A percentile compares a stretch with the other conserved stretches of the same genome.
phyloP scores from a whole-genome alignment of 2,329 filamentous ascomycete genomes.

The Teratosphaeria viscida region DNA sequence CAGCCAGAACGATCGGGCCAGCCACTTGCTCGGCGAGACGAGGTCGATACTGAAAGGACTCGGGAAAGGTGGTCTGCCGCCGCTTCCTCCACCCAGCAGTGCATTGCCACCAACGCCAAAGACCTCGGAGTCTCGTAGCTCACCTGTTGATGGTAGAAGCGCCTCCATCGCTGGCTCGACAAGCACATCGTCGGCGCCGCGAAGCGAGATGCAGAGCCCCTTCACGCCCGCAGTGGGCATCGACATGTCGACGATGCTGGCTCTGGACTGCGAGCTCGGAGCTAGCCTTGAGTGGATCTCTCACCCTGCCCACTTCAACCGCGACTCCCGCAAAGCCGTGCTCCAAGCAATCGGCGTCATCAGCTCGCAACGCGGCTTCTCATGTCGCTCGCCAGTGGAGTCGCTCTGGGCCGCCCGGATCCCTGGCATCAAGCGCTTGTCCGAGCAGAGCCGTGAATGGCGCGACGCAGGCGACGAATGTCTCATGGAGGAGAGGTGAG shows the following conservation, averaged over 20 bases:
- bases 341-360: conserved; percentile 95
- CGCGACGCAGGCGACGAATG: conserved; percentile 54
- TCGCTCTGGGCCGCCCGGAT: conserved; percentile 80
- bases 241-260: conserved; percentile 68
- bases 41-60: conserved; percentile 91
- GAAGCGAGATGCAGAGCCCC: conserved; percentile 29
- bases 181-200: conserved; percentile 23
- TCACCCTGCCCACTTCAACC: conserved; percentile 86
- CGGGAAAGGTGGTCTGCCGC: conserved; percentile 86
- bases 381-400: conserved; percentile 83
- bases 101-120: conserved; percentile 28
- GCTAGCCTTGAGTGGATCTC: conserved; percentile 93
- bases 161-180: neutral
- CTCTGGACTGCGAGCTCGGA: conserved; percentile 84
- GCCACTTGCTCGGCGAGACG: conserved; percentile 86
- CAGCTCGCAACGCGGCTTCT: conserved; percentile 85
- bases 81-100: conserved; percentile 52
- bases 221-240: conserved; percentile 62
- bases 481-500: conserved; percentile 7
- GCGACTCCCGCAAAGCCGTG: conserved; percentile 90
- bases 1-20: conserved; percentile 85
- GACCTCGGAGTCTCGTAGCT: conserved; percentile 6
- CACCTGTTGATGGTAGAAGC: conserved; percentile 9
- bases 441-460: conserved; percentile 82
- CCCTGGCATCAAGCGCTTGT: conserved; percentile 66